Evolutionary conservation across 2,329 filamentous ascomycete genomes (phyloP), one percentile per base, ranked within the genome.

Genomic region (Cladosporium sp.): DNA sequence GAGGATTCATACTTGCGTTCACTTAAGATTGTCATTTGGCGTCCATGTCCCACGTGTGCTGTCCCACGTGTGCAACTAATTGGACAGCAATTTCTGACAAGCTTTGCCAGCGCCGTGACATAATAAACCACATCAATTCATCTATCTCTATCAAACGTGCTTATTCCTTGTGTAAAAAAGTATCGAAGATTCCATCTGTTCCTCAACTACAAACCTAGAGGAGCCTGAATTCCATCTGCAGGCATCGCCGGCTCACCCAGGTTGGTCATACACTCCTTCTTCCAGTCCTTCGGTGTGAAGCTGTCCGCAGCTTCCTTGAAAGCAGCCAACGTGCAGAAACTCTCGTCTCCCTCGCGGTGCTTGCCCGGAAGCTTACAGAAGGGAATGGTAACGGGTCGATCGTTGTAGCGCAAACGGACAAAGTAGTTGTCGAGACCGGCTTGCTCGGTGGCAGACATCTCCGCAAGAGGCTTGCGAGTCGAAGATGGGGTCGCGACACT

Each of bases 271-370:
- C 87, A 90, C 54, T 83, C 83, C 17, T 73, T 70, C 67, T 82
- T 83, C 93, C 92, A 97, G 71, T 91, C 82, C 58, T 77, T 77
- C 0, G 94, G 94, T 1, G 90, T 94, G 70, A 89, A 95, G 67
- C 90, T 91, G 74, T 97, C 93, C 2, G 94, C 91, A 56, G 97
- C 90, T 52, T 84, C 78, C 74, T 97, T 97, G 80, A 99, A 99
- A 0, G 93, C 91, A 57, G 88, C 86, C 66, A 99, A 74, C 0
- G 93, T 97, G 75, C 94, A 99, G 68, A 97, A 93, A 24, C 85
- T 89, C 65, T 91, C 87, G 65, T 97, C 89, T 0, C 91, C 91
- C 1, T 90, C 83, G 2, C 96, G 79, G 74, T 99, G 94, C 60
- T 92, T 95, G 6, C 91, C 90, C 0, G 79, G 74, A 9, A 80